phyloP scores from a whole-genome alignment of 768 basidiomycete species.

The Clavaria fumosa region DNA sequence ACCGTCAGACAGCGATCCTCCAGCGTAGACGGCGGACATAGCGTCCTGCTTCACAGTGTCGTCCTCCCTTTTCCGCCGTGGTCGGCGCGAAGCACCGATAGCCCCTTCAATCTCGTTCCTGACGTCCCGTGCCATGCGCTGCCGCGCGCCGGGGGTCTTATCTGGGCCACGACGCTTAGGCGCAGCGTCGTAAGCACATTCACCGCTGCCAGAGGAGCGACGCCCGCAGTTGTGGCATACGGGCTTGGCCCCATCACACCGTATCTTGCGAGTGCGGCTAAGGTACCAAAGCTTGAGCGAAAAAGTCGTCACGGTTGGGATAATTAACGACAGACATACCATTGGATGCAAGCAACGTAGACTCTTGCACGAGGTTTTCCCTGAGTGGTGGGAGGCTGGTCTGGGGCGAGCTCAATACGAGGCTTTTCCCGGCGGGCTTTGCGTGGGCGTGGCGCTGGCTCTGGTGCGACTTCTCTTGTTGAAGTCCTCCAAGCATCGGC shows the following conservation, averaged over 20 bases:
- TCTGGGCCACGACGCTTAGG: constrained; percentile 76
- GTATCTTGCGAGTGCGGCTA: constrained; percentile 66
- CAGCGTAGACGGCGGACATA: no score
- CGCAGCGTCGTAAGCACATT: constrained; percentile 51
- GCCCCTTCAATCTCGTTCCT: constrained; percentile 21
- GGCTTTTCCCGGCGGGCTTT: constrained; percentile 40
- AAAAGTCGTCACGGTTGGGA: constrained; percentile 7
- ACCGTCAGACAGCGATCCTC: neutral
- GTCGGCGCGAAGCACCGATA: constrained; percentile 18
- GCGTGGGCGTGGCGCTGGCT: constrained; percentile 13
- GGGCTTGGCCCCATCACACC: constrained; percentile 72
- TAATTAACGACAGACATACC: constrained; percentile 30
- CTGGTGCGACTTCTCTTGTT: constrained; percentile 9
- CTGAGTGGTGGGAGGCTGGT: constrained; percentile 69
- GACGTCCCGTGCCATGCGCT: constrained; percentile 34
- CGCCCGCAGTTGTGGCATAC: constrained; percentile 58
- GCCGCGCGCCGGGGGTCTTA: constrained; percentile 64
- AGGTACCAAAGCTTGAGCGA: constrained; percentile 6
- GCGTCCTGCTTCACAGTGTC: constrained; percentile 1
- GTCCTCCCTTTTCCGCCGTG: constrained; percentile 19
- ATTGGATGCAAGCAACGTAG: constrained; percentile 67
- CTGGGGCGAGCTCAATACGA: constrained; percentile 51
- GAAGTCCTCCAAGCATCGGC: constrained; percentile 4
- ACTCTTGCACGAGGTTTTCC: constrained; percentile 64
- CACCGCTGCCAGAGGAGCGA: constrained; percentile 26